Evolutionary conservation across 768 basidiomycete species (phyloP), one percentile per base, ranked within the genome.

Genomic region (Candolleomyces aberdarensis): DNA sequence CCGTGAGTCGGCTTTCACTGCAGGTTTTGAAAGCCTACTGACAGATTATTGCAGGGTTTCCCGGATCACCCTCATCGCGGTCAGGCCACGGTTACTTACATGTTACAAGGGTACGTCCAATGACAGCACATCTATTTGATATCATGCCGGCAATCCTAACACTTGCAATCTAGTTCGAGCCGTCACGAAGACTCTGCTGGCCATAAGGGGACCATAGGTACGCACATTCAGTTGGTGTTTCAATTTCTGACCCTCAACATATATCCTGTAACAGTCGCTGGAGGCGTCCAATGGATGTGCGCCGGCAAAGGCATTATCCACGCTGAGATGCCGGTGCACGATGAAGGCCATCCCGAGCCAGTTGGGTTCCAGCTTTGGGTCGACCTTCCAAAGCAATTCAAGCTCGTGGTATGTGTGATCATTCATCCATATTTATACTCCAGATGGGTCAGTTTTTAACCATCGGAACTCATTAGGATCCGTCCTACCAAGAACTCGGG

Each of bases 261-360:
- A 43, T 43, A 32, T 5, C 29, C 31, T 5, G 11, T 36, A 7
- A 32, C 55, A 81, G 80, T 83, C 44, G 70, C 87, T 9, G 96
- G 96, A 3, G 96, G 94, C 53, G 88, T 97, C 1, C 96, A 98
- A 69, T 97, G 95, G 93, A 96, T 96, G 95, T 87, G 83, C 71
- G 90, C 90, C 14, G 89, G 88, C 59, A 75, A 84, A 67, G 91
- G 91, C 52, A 91, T 91, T 66, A 87, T 92, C 39, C 90, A 92
- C 63, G 87, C 89, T 1, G 89, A 92, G 76, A 97, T 97, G 92
- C 96, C 96, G 2, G 79, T 94, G 5, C 87, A 91, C 61, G 84
- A 61, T 11, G 64, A 80, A 1, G 89, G 88, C 14, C 67, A 77
- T 0, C 87, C 90, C 0, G 86, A 92, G 54, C 92, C 94, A 2